Conservation (phyloP, 495 filamentous ascomycete species). For the Daldinia grandis region DNA sequence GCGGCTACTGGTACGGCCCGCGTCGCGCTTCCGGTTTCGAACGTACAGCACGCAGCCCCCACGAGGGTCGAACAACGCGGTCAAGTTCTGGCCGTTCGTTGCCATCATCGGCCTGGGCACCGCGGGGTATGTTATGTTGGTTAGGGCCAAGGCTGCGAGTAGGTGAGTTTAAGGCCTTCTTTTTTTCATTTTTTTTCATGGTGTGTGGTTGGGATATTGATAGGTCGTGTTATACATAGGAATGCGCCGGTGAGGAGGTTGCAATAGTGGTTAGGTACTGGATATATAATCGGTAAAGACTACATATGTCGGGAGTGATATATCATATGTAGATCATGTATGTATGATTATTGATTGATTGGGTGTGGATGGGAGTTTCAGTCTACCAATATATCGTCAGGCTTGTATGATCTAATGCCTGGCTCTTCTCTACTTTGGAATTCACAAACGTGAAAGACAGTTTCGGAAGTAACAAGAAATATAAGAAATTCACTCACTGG, state of each 20-base stretch:
- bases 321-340: conserved; percentile 14
- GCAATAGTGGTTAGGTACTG: conserved; percentile 10
- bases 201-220: conserved; percentile 6
- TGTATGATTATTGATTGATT: not conserved
- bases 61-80: conserved; percentile 40
- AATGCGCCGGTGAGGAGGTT: conserved; percentile 16
- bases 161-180: too few relatives aligned
- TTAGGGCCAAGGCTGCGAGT: conserved; percentile 46
- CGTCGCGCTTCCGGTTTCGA: conserved; percentile 30
- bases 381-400: not conserved
- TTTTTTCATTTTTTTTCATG: not conserved
- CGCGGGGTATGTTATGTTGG: conserved; percentile 56
- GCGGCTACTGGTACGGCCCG: conserved; percentile 27
- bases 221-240: conserved; percentile 17
- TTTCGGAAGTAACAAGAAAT: too few relatives aligned
- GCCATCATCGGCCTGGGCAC: conserved; percentile 57
- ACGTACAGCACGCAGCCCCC: conserved; percentile 48
- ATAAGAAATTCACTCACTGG: too few relatives aligned
- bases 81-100: conserved; percentile 62
- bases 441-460: too few relatives aligned
- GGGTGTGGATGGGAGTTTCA: not conserved
- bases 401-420: too few relatives aligned
- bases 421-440: too few relatives aligned
- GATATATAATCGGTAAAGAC: not conserved
- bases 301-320: conserved; percentile 6